A percentile compares a stretch with the other conserved stretches of the same genome.
Evolutionary conservation across 2,329 filamentous ascomycete species (phyloP).

Genomic region (Teratosphaeria epicoccoides): DNA sequence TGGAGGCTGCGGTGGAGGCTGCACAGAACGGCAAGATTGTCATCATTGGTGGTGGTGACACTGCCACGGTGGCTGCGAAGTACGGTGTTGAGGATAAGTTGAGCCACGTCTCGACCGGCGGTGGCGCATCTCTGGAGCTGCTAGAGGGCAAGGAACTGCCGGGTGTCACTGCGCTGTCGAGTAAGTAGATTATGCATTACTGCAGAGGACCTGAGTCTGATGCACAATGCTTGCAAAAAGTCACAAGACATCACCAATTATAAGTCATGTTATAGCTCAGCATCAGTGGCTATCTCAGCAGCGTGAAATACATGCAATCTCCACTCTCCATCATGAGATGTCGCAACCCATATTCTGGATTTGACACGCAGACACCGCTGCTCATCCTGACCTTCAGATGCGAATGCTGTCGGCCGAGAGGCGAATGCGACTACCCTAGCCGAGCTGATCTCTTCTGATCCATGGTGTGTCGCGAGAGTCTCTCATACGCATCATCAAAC

Average conservation of each 20-base stretch:
- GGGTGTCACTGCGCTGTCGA: conserved; percentile 83
- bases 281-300: neutral
- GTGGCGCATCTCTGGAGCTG: conserved; percentile 88
- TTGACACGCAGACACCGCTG: too few species aligned
- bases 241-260: neutral
- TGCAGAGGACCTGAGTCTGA: neutral
- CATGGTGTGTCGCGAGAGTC: neutral
- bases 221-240: neutral
- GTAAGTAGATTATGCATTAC: conserved; percentile 41
- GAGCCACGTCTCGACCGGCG: conserved; percentile 95
- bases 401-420: too few species aligned
- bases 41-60: conserved; percentile 97
- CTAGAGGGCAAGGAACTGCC: conserved; percentile 97
- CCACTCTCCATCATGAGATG: too few species aligned
- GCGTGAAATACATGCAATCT: neutral
- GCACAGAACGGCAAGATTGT: conserved; percentile 82
- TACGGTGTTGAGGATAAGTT: conserved; percentile 93
- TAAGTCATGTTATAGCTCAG: neutral
- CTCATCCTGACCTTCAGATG: too few species aligned
- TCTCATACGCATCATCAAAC: too few species aligned
- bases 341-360: too few species aligned
- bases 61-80: conserved; percentile 94
- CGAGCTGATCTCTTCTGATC: too few species aligned
- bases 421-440: too few species aligned
- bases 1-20: conserved; percentile 77